These are phyloP conservation scores for Kappamyces sp. DNA, from an alignment of 192 early-diverging fungal species.

Conservation along the genomic window DNA sequence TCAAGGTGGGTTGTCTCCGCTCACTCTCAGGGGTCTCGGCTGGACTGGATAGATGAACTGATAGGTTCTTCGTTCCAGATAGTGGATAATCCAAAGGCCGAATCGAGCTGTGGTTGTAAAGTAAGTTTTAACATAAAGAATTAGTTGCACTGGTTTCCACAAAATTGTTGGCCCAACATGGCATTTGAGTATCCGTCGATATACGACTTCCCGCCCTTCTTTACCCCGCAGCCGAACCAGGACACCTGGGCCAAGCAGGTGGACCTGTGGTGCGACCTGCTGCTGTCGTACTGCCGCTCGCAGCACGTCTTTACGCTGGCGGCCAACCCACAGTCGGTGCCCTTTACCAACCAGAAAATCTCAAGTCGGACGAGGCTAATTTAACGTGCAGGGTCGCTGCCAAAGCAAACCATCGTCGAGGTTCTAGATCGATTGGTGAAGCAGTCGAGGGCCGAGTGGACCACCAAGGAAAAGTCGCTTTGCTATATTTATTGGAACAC, in stretches of 20 bases:
- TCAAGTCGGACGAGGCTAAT: background rate
- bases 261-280: conserved; percentile 70
- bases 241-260: conserved; percentile 79
- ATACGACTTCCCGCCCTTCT: conserved; percentile 88
- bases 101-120: conserved; percentile 48
- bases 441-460: conserved; percentile 56
- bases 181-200: conserved; percentile 73
- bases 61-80: conserved; percentile 50
- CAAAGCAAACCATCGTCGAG: conserved; percentile 1
- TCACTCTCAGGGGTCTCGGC: conserved; percentile 32
- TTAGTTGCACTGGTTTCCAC: too few species aligned
- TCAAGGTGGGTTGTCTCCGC: conserved; percentile 14
- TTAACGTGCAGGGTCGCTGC: background rate
- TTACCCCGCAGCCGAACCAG: conserved; percentile 72
- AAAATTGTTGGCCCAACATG: conserved; percentile 16
- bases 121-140: conserved; percentile 45
- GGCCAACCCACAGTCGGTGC: conserved; percentile 41
- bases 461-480: conserved; percentile 31
- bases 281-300: conserved; percentile 65
- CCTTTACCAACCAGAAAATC: conserved; percentile 14
- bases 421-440: conserved; percentile 18
- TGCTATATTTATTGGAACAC: conserved; percentile 81
- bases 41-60: conserved; percentile 50
- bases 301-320: conserved; percentile 58
- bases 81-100: conserved; percentile 46